Conservation (phyloP, 2,329 filamentous ascomycete species). For the Fonsecaea pedrosoi region DNA sequence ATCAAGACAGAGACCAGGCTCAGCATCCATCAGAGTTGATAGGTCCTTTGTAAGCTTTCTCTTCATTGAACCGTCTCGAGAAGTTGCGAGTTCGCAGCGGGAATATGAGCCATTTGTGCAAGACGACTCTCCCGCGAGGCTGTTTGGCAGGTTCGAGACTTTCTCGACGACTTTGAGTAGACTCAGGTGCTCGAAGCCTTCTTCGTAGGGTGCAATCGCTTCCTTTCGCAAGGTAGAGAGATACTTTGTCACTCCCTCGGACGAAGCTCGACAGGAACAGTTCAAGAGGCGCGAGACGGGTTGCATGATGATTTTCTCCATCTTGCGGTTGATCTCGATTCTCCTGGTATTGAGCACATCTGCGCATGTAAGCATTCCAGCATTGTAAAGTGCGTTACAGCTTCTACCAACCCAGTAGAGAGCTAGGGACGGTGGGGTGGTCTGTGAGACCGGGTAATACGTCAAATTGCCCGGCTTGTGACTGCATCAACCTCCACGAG, state of each 20-base stretch:
- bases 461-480: neutral
- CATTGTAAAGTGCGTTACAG: neutral
- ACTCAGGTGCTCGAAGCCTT: neutral
- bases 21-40: neutral
- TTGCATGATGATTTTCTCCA: neutral
- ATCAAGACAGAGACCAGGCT: slow-evolving; percentile 9
- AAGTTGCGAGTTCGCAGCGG: neutral
- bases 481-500: slow-evolving; percentile 4
- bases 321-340: slow-evolving; percentile 6
- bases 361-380: neutral
- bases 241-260: slow-evolving; percentile 2
- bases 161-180: neutral
- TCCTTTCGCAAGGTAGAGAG: neutral
- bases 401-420: neutral
- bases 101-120: neutral
- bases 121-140: neutral
- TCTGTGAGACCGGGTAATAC: neutral
- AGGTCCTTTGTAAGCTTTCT: slow-evolving; percentile 1
- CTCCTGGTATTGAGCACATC: slow-evolving; percentile 7
- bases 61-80: neutral
- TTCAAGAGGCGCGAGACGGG: neutral
- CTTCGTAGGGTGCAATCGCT: neutral
- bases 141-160: slow-evolving; percentile 1
- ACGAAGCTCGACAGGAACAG: slow-evolving; percentile 1
- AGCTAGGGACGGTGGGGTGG: neutral